phyloP scores from a whole-genome alignment of 495 filamentous ascomycete genomes.

The Cercophora newfieldiana region DNA sequence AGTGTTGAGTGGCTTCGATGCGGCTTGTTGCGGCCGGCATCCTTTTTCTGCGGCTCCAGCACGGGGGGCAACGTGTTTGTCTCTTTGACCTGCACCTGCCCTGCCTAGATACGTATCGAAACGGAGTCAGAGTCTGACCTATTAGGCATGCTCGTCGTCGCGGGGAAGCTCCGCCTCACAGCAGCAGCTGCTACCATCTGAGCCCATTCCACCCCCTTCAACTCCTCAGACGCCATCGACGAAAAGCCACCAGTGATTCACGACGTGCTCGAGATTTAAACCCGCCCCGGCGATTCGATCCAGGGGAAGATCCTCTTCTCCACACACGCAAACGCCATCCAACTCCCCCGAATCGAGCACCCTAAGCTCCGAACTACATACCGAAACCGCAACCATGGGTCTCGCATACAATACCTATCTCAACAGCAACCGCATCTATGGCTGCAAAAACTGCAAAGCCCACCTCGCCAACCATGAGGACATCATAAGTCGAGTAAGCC shows the following conservation, averaged over 20 bases:
- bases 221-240: no score
- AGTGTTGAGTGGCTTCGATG: not conserved
- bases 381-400: slow-evolving; percentile 64
- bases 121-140: no score
- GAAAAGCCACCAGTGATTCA: no score
- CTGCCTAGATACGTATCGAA: no score
- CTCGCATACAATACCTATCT: slow-evolving; percentile 96
- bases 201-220: no score
- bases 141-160: not conserved
- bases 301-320: no score
- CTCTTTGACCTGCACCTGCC: not conserved
- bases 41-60: not conserved
- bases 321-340: not conserved
- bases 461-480: slow-evolving; percentile 94
- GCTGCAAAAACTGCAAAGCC: slow-evolving; percentile 93
- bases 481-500: slow-evolving; percentile 85
- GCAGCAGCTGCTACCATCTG: not conserved
- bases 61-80: not conserved
- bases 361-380: not conserved
- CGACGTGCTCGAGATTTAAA: no score
- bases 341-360: not conserved
- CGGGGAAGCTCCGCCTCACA: not conserved
- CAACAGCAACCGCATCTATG: slow-evolving; percentile 85
- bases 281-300: no score
- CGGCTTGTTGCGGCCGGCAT: not conserved